A percentile compares a stretch with the other conserved stretches of the same genome.
Conservation (phyloP, 371 early-diverging fungal species). For the Phascolomyces articulosus region DNA sequence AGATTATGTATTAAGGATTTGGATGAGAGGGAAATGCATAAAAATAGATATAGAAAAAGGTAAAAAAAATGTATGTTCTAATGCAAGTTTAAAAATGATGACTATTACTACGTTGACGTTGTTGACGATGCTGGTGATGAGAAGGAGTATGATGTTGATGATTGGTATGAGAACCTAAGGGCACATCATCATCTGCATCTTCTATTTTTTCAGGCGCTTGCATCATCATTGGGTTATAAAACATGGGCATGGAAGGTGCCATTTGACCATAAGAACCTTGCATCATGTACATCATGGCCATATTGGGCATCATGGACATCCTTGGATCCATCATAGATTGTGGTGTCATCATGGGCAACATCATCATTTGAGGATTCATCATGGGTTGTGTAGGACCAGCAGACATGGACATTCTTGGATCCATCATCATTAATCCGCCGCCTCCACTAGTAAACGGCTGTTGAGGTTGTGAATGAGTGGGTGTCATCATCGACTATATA, state of each 20-base stretch:
- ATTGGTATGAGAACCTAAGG: slow-evolving; percentile 11
- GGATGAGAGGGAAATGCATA: too few relatives aligned
- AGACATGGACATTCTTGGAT: too few relatives aligned
- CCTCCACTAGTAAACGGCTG: slow-evolving; percentile 12
- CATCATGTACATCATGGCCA: slow-evolving; percentile 20
- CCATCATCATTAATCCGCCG: slow-evolving; percentile 34
- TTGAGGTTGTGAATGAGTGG: slow-evolving; percentile 9
- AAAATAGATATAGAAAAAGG: neutral
- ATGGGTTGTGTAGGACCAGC: slow-evolving; percentile 14
- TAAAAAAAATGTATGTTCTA: too few relatives aligned
- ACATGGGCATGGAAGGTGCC: slow-evolving; percentile 8
- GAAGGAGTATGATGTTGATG: too few relatives aligned
- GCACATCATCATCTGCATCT: slow-evolving; percentile 36
- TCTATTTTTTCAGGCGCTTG: neutral
- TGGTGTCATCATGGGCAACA: slow-evolving; percentile 34
- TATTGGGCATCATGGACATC: slow-evolving; percentile 26
- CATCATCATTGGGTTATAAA: slow-evolving; percentile 11
- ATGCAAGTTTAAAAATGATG: slow-evolving; percentile 8
- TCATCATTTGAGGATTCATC: slow-evolving; percentile 41
- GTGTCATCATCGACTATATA: slow-evolving; percentile 15
- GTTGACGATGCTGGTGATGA: neutral
- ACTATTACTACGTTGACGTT: slow-evolving; percentile 10
- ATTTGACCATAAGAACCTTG: slow-evolving; percentile 20
- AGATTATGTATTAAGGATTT: too few relatives aligned
- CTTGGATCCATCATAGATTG: slow-evolving; percentile 41